Evolutionary conservation across 202 grass and related monocot species (phyloP).

Genomic region (Eragrostis tef): DNA sequence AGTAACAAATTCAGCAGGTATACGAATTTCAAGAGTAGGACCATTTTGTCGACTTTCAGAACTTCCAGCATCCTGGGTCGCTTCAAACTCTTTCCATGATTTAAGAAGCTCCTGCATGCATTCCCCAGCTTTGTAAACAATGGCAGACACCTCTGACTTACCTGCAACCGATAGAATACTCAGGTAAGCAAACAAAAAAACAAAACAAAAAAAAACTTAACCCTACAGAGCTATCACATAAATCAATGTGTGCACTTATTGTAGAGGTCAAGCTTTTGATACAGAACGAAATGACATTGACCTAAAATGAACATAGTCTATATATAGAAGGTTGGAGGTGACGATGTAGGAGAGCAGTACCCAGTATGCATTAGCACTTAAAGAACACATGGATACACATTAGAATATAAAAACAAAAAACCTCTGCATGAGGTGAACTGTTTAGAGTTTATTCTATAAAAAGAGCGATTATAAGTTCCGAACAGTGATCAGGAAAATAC

Average conservation of each 20-base stretch:
- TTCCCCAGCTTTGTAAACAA: no score
- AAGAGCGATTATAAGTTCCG: neutral
- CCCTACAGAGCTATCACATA: neutral
- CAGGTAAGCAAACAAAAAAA: no score
- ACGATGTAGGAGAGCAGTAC: slow-evolving; percentile 87
- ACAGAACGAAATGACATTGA: slow-evolving; percentile 12
- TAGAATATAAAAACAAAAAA: slow-evolving; percentile 41
- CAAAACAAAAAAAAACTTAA: slow-evolving; percentile 25
- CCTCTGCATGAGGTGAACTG: no score
- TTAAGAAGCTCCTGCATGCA: no score
- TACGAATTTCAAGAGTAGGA: no score
- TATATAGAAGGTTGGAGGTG: slow-evolving; percentile 58
- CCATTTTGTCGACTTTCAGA: no score
- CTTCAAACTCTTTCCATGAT: no score
- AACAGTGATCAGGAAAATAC: slow-evolving; percentile 52
- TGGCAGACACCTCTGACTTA: no score
- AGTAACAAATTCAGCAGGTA: no score
- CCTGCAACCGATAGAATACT: slow-evolving; percentile 52
- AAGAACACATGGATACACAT: slow-evolving; percentile 19
- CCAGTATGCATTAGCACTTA: slow-evolving; percentile 98
- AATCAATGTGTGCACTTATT: slow-evolving; percentile 15
- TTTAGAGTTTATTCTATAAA: neutral
- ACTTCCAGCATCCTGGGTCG: no score
- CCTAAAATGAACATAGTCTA: slow-evolving; percentile 35
- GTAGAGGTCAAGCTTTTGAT: slow-evolving; percentile 18